These are phyloP conservation scores for Glebionis coronaria DNA, from an alignment of 129 eudicot species.

Conservation along the genomic window DNA sequence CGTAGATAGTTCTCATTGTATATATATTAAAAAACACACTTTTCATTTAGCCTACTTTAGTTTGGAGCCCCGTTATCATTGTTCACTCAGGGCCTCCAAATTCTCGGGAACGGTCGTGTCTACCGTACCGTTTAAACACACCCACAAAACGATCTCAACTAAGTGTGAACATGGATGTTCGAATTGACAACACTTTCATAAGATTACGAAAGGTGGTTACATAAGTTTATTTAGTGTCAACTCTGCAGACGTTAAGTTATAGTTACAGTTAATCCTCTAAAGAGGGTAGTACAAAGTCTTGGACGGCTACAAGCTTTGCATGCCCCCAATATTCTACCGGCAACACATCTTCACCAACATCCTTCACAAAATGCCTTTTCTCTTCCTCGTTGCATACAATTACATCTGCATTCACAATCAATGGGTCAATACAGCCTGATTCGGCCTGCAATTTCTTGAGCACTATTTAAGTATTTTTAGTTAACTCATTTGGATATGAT, in stretches of 20 bases:
- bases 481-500: no score
- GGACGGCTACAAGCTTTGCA: slow-evolving; percentile 44
- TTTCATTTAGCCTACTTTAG: no score
- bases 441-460: neutral
- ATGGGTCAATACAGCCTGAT: no score
- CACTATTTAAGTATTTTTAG: no score
- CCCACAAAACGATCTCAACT: neutral
- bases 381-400: slow-evolving; percentile 51
- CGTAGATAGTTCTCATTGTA: no score
- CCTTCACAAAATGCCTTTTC: slow-evolving; percentile 39
- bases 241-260: slow-evolving; percentile 15
- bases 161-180: neutral
- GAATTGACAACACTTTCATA: neutral
- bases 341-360: slow-evolving; percentile 54
- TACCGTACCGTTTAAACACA: neutral
- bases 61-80: no score
- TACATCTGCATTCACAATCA: slow-evolving; percentile 36
- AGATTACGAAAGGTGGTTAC: neutral
- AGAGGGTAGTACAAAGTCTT: slow-evolving; percentile 41
- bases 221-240: slow-evolving; percentile 9
- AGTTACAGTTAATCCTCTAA: slow-evolving; percentile 22
- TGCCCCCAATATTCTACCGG: slow-evolving; percentile 67
- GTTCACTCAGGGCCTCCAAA: no score
- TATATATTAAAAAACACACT: no score
- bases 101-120: no score